phyloP scores from a whole-genome alignment of 306 rosid genomes.

The Delonix regia region DNA sequence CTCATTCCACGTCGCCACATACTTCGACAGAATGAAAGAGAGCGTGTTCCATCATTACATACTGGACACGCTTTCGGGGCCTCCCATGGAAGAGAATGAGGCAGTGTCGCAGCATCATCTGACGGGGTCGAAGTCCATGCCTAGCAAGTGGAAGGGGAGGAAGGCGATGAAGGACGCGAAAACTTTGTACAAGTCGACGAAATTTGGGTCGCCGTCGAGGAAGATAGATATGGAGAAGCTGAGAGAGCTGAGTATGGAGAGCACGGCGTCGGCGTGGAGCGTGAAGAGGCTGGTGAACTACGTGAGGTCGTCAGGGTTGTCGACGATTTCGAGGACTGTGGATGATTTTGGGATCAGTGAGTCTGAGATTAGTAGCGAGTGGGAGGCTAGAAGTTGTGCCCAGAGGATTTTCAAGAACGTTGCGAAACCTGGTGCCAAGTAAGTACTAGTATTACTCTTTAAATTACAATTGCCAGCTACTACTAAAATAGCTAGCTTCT shows the following conservation, averaged over 20 bases:
- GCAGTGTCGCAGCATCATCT: not conserved
- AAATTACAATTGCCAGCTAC: not conserved
- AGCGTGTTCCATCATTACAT: constrained; percentile 61
- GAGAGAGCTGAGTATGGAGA: constrained; percentile 49
- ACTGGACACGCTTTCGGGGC: constrained; percentile 47
- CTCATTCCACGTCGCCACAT: constrained; percentile 54
- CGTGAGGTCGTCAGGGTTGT: constrained; percentile 48
- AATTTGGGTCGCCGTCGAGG: constrained; percentile 42
- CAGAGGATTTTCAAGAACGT: constrained; percentile 58
- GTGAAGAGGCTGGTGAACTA: constrained; percentile 51
- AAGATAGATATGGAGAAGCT: constrained; percentile 58
- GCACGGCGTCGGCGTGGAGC: constrained; percentile 47
- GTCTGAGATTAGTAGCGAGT: constrained; percentile 55
- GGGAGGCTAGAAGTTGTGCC: constrained; percentile 58
- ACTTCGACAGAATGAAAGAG: constrained; percentile 62
- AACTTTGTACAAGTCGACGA: constrained; percentile 21
- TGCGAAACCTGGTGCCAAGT: constrained; percentile 64
- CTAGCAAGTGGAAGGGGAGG: constrained; percentile 6
- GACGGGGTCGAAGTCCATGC: constrained; percentile 29
- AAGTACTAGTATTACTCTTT: not conserved
- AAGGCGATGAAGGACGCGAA: constrained; percentile 7
- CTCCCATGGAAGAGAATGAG: constrained; percentile 39
- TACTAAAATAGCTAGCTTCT: not conserved
- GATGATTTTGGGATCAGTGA: constrained; percentile 47
- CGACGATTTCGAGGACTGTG: constrained; percentile 49